Conservation (phyloP, 2,329 filamentous ascomycete genomes). For the Aspergillus felis region DNA sequence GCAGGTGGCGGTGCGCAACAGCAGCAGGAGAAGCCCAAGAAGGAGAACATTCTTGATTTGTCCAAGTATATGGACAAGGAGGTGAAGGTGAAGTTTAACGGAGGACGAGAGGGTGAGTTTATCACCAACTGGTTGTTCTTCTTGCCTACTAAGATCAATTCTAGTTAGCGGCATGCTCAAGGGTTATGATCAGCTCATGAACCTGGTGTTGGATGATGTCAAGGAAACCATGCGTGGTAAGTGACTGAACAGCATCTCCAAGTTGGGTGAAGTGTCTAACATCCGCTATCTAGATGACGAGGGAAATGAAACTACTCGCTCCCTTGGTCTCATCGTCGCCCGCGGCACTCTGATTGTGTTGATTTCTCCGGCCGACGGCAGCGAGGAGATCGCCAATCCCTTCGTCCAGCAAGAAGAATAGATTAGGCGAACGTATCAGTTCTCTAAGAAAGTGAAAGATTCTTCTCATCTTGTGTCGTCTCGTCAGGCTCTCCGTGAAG, state of each 20-base stretch:
- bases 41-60: slow-evolving; percentile 96
- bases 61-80: slow-evolving; percentile 96
- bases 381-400: slow-evolving; percentile 92
- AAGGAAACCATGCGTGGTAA: slow-evolving; percentile 83
- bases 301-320: slow-evolving; percentile 77
- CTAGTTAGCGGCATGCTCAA: slow-evolving; percentile 84
- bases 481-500: background rate
- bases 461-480: background rate
- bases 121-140: background rate
- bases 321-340: slow-evolving; percentile 82
- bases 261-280: slow-evolving; percentile 13
- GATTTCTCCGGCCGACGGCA: slow-evolving; percentile 89
- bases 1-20: slow-evolving; percentile 48
- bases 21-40: slow-evolving; percentile 76
- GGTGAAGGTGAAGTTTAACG: slow-evolving; percentile 94
- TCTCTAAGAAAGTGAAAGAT: background rate
- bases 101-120: slow-evolving; percentile 75
- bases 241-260: slow-evolving; percentile 17
- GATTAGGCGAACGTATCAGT: slow-evolving; percentile 3
- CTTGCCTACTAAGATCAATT: slow-evolving; percentile 3
- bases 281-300: slow-evolving; percentile 67
- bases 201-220: slow-evolving; percentile 91
- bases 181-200: slow-evolving; percentile 97
- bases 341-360: slow-evolving; percentile 89
- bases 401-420: slow-evolving; percentile 73